Conservation (phyloP, 768 basidiomycete species). For the Boletus subparvulus region DNA sequence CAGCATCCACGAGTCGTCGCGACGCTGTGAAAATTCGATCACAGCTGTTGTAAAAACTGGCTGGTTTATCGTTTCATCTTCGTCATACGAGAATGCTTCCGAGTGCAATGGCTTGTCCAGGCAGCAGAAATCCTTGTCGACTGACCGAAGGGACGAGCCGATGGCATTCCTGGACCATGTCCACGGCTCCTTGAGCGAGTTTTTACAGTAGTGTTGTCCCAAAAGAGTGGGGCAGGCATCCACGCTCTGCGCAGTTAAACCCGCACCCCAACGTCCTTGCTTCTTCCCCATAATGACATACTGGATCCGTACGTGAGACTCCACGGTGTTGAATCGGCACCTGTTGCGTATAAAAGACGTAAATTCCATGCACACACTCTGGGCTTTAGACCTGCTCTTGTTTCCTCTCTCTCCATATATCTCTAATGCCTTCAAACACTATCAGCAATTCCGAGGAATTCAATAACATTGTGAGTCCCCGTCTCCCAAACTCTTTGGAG, state of each 20-base stretch:
- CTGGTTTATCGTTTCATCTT: not conserved
- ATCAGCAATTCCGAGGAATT: conserved; percentile 24
- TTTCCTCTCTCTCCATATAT: not conserved
- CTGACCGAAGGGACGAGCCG: not conserved
- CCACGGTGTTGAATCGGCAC: not conserved
- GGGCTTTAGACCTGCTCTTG: not conserved
- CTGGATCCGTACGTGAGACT: not conserved
- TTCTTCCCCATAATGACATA: not conserved
- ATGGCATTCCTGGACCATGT: too few relatives aligned
- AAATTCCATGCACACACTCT: not conserved
- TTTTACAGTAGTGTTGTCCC: not conserved
- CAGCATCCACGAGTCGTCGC: not conserved
- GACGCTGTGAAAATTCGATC: not conserved
- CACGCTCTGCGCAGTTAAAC: not conserved
- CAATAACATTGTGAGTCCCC: conserved; percentile 17
- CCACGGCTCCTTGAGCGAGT: not conserved
- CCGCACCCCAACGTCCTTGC: not conserved
- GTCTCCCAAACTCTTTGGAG: not conserved
- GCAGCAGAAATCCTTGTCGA: too few relatives aligned
- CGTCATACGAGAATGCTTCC: not conserved
- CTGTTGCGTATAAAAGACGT: not conserved
- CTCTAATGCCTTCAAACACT: conserved; percentile 15
- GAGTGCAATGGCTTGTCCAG: too few relatives aligned
- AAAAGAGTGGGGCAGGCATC: not conserved
- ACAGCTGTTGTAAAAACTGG: not conserved